Base-by-base conservation (phyloP, 2,329 filamentous ascomycete species). In the Coniochaeta prunicola region DNA sequence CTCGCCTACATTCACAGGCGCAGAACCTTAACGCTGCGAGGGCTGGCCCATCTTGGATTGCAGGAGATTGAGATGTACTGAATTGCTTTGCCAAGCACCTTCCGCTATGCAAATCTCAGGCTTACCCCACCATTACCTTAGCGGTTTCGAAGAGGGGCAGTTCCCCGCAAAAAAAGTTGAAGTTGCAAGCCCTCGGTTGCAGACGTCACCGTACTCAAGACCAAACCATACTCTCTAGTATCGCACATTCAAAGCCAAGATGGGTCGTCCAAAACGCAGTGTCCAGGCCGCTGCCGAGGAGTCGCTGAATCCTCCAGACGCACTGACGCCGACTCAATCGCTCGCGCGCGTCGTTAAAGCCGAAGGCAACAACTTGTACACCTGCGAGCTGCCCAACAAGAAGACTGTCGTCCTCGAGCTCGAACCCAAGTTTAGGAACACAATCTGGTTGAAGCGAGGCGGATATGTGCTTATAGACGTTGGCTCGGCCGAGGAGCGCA, bases 361-460 rank as follows among this genome's bases (percentile, higher is more conserved):
- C 48, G 88, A 92, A 65, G 93, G 93, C 64, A 96, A 96, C 76
- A 96, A 90, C 72, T 80, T 96, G 45, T 97, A 96, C 78, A 83
- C 83, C 48, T 91, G 93, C 69, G 81, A 87, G 69, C 77, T 92
- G 31, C 86, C 92, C 26, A 80, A 80, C 65, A 81, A 83, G 60
- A 82, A 85, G 67, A 76, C 80, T 7, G 73, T 93, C 40, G 77
- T 96, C 19, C 87, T 92, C 24, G 92, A 97, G 77, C 84, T 99
- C 21, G 88, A 90, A 10, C 79, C 91, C 28, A 86, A 87, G 42
- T 97, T 97, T 71, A 89, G 93, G 61, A 94, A 91, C 64, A 94
- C 91, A 2, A 91, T 97, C 63, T 97, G 91, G 90, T 89, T 97
- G 71, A 92, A 90, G 73, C 86, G 91, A 19, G 90, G 92, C 31